Evolutionary conservation across 345 rosid species (phyloP).

Genomic region (Linum tenue): DNA sequence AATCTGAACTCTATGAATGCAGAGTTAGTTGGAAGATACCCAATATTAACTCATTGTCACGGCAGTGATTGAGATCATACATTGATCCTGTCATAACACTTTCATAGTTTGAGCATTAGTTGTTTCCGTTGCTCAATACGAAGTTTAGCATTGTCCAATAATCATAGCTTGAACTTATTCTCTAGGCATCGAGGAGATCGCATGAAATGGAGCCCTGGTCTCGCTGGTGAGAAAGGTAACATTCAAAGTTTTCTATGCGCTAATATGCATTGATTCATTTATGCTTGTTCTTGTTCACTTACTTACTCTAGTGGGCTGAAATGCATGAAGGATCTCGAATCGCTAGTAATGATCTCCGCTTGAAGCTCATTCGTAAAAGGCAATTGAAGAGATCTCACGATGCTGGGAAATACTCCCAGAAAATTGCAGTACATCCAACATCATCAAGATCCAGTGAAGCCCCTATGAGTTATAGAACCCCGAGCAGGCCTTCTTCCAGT

Average conservation of each 20-base stretch:
- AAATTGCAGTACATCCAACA: not conserved
- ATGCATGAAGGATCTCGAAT: slow-evolving; percentile 25
- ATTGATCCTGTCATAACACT: not conserved
- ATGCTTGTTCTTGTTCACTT: slow-evolving; percentile 10
- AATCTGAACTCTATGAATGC: no score
- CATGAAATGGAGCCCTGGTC: slow-evolving; percentile 12
- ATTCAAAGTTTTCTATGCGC: not conserved
- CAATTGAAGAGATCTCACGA: slow-evolving; percentile 12
- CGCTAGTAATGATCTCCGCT: slow-evolving; percentile 32
- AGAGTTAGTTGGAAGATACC: no score
- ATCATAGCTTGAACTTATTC: not conserved
- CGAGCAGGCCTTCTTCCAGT: slow-evolving; percentile 11
- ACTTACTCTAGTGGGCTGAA: not conserved
- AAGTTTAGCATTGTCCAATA: not conserved
- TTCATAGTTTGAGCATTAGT: not conserved
- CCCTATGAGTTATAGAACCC: slow-evolving; percentile 9
- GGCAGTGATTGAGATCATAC: not conserved
- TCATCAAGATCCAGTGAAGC: slow-evolving; percentile 15
- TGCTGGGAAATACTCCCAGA: slow-evolving; percentile 8
- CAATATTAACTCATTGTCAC: no score
- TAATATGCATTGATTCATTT: not conserved
- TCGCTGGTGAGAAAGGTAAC: slow-evolving; percentile 13
- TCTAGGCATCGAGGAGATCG: slow-evolving; percentile 20
- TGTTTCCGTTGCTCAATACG: not conserved
- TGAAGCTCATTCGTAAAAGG: slow-evolving; percentile 27